A percentile compares a stretch with the other conserved stretches of the same genome.
Conservation (phyloP, 2,329 filamentous ascomycete genomes). For the Neurospora sp. region DNA sequence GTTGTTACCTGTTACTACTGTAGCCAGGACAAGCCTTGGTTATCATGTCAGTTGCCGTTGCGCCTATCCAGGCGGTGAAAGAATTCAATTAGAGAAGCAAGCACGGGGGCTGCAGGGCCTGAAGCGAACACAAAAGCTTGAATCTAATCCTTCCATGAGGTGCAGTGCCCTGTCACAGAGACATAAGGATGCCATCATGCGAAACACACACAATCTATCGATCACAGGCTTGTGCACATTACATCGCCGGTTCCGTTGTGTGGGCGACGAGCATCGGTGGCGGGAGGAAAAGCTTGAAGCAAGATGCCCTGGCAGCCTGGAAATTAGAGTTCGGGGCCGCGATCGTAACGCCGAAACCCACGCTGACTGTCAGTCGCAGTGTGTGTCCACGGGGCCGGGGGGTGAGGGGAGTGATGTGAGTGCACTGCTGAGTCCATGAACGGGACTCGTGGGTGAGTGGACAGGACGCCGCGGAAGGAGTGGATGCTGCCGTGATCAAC, state of each 20-base stretch:
- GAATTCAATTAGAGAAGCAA: not conserved
- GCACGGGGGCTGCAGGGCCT: not conserved
- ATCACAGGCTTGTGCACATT: not conserved
- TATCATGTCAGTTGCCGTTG: not conserved
- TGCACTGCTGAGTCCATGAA: not conserved
- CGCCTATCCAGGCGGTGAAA: not conserved
- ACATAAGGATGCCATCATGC: not conserved
- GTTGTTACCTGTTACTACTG: not conserved
- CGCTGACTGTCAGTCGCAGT: not conserved
- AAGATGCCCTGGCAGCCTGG: not conserved
- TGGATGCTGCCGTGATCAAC: not conserved
- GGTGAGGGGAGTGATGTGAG: not conserved
- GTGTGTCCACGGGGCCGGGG: not conserved
- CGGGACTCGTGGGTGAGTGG: not conserved
- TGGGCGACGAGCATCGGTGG: not conserved
- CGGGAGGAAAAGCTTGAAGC: not conserved
- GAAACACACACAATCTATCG: not conserved
- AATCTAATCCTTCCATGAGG: not conserved
- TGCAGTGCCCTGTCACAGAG: not conserved
- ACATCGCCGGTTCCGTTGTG: not conserved
- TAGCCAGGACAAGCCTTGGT: not conserved
- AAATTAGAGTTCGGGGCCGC: not conserved
- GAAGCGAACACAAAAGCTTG: not conserved
- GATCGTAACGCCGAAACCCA: not conserved
- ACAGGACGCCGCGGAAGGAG: not conserved